Evolutionary conservation across 257 asterid genomes (phyloP).

Genomic region (Nicotiana undulata): DNA sequence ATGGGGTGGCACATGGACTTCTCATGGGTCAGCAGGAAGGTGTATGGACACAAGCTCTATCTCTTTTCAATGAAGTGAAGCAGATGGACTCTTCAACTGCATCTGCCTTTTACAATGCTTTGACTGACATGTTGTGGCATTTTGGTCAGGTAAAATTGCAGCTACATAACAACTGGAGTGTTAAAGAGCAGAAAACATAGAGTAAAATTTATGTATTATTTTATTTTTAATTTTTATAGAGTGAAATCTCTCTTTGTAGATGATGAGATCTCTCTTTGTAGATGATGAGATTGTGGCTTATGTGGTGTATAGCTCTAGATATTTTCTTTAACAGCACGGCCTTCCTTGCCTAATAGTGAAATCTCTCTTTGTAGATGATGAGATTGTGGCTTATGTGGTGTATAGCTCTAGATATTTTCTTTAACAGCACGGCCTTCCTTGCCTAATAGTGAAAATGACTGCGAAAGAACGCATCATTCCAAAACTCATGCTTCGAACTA

Average conservation of each 20-base stretch:
- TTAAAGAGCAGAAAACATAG: background rate
- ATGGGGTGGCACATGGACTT: conserved; percentile 95
- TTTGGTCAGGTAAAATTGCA: conserved; percentile 70
- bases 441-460: background rate
- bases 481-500: no score
- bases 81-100: conserved; percentile 88
- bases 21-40: conserved; percentile 62
- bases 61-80: conserved; percentile 80
- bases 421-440: background rate
- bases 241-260: no score
- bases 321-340: background rate
- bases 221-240: no score
- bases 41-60: conserved; percentile 73
- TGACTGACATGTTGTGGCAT: conserved; percentile 95
- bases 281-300: background rate
- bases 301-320: background rate
- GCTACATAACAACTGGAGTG: background rate
- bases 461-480: background rate
- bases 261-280: background rate
- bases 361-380: background rate
- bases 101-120: conserved; percentile 89
- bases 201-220: background rate
- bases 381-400: background rate
- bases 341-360: background rate
- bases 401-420: background rate